Conservation (phyloP, 1,139 yeast genomes). For the Protomyces pachydermus region DNA sequence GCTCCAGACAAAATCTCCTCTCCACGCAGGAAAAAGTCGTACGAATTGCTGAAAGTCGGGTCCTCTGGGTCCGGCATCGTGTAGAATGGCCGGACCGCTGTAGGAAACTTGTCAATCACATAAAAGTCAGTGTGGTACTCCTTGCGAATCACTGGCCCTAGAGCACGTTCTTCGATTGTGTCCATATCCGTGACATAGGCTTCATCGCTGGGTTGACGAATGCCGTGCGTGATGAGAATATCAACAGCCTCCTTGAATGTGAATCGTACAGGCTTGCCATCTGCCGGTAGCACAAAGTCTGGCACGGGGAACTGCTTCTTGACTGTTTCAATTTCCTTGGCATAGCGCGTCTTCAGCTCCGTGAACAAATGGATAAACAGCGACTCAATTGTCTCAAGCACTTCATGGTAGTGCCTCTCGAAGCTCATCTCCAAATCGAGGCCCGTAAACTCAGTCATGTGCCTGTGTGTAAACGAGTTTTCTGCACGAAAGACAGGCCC, state of each 20-base stretch:
- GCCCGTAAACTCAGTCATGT: conserved; percentile 97
- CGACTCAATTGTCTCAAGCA: conserved; percentile 73
- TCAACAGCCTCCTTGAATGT: conserved; percentile 87
- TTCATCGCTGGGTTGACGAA: conserved; percentile 39
- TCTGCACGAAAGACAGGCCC: conserved; percentile 99
- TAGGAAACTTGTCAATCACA: conserved; percentile 95
- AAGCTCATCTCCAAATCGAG: conserved; percentile 97
- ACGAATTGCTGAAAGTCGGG: conserved; percentile 52
- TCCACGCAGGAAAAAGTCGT: conserved; percentile 99
- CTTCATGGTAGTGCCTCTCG: conserved; percentile 97
- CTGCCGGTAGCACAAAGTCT: conserved; percentile 86
- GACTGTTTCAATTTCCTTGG: conserved; percentile 78
- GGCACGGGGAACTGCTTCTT: conserved; percentile 96
- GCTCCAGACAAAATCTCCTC: conserved; percentile 98
- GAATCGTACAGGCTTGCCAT: conserved; percentile 75
- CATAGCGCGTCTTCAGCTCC: conserved; percentile 72
- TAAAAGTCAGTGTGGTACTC: conserved; percentile 96
- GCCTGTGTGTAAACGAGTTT: conserved; percentile 97
- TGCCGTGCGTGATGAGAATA: conserved; percentile 72
- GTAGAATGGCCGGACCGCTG: conserved; percentile 94
- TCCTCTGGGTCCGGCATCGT: conserved; percentile 97
- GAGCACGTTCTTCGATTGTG: conserved; percentile 88
- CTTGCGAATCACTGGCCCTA: conserved; percentile 87
- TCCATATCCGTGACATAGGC: conserved; percentile 53
- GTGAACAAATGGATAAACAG: conserved; percentile 83